phyloP scores from a whole-genome alignment of 2,329 filamentous ascomycete genomes.

The Chaetomium strumarium region DNA sequence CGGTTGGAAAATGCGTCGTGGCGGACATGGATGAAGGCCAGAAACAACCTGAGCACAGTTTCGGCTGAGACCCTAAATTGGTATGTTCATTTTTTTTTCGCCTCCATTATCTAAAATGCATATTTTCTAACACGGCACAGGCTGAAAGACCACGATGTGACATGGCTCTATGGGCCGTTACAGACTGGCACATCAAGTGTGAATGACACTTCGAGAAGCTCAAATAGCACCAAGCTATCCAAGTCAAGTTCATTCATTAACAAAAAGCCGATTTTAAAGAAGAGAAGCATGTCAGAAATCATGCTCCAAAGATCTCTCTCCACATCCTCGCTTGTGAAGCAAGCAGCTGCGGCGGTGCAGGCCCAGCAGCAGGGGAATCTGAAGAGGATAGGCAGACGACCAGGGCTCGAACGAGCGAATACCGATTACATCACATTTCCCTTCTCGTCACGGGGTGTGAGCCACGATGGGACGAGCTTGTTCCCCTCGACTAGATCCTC shows the following conservation, averaged over 20 bases:
- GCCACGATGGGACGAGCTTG: conserved; percentile 57
- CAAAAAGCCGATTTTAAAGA: conserved; percentile 93
- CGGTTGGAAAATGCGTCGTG: conserved; percentile 93
- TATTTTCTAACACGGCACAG: conserved; percentile 40
- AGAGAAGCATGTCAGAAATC: conserved; percentile 90
- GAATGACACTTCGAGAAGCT: conserved; percentile 40
- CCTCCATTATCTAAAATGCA: too few relatives aligned
- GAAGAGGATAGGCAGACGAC: conserved; percentile 40
- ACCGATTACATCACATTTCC: conserved; percentile 65
- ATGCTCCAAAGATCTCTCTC: conserved; percentile 89
- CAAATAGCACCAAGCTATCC: conserved; percentile 40
- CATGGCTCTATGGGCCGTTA: conserved; percentile 92
- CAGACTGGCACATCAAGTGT: conserved; percentile 62
- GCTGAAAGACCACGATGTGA: conserved; percentile 96
- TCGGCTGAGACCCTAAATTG: conserved; percentile 91
- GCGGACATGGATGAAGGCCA: conserved; percentile 93
- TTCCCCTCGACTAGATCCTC: conserved; percentile 65
- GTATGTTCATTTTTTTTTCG: conserved; percentile 42
- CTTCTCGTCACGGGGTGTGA: conserved; percentile 56
- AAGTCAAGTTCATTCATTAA: conserved; percentile 61
- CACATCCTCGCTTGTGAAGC: conserved; percentile 80
- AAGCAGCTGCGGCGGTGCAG: conserved; percentile 79
- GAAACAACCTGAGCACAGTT: conserved; percentile 79
- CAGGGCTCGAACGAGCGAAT: conserved; percentile 54
- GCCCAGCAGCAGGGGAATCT: conserved; percentile 63